Base-by-base conservation (phyloP, 495 filamentous ascomycete species). In the Thozetella sp. region DNA sequence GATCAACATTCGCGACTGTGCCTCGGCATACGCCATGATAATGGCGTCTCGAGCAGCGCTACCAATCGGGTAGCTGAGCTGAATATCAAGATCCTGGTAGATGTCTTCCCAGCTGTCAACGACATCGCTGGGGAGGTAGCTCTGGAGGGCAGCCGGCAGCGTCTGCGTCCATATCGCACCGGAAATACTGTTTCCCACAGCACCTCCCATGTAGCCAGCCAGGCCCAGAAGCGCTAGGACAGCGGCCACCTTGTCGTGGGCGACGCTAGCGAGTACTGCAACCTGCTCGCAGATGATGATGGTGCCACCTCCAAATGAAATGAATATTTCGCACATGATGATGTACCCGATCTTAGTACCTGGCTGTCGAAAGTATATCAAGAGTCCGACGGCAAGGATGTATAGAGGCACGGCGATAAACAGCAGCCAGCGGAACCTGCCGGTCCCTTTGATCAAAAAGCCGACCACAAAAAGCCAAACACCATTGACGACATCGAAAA, bases 311-410 rank as follows among this genome's bases (percentile, higher is more conserved):
- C 81, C 80, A 60, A 93, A 86, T 19, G 90, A 86, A 65, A 91
- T 90, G 74, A 92, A 88, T 68, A 93, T 89, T 72, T 93, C 88
- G 65, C 84, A 88, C 86, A 92, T 91, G 73, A 92, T 73, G 12
- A 91, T 67, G 69, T 83, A 88, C 26, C 83, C 83, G 55, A 90
- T 82, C 40, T 76, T 64, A 22, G 73, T 68, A 43, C 82, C 75
- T 2, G 76, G 43, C 43, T 48, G 66, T 20, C 88, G 84, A 79
- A 90, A 90, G 56, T 88, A 74, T 61, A n/a, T n/a, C n/a, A n/a
- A n/a, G n/a, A n/a, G n/a, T n/a, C n/a, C n/a, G n/a, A n/a, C n/a
- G n/a, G n/a, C 70, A 1, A 92, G 79, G 34, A 89, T 77, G 61
- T 82, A 78, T 20, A 91, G 69, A 0, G 88, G 88, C 0, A 90